Base-by-base conservation (phyloP, 768 basidiomycete genomes). In the Tylopilus sp. region DNA sequence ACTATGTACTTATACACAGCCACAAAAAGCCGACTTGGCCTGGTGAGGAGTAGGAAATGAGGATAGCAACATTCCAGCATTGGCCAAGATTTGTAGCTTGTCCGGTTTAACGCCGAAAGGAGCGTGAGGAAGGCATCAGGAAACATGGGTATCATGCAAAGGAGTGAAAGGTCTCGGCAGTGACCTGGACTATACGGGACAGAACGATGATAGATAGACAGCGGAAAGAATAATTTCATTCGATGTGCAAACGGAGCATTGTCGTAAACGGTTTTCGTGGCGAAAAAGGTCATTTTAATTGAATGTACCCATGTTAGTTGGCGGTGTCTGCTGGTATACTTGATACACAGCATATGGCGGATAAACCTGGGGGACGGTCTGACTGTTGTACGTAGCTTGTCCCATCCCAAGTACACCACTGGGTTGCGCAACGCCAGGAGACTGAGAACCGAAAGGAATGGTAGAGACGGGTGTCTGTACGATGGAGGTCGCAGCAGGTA, bases 281-380 rank as follows among this genome's bases (percentile, higher is more conserved):
- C 53, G 20, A 46, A 48, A 38, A 46, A 25, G n/a, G 30, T 40
- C 12, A 47, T 60, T 64, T 83, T 74, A 85, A 57, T 83, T 83
- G 79, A 84, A 91, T 46, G 85, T 65, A 62, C 88, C 87, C 83
- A 90, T 86, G 52, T 70, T 71, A 69, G 86, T 85, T 57, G 81
- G 80, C 20, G 83, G 80, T 58, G 79, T 83, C 71, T 87, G 85
- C 68, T 86, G 86, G 70, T 91, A 91, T 66, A 86, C 75, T 71
- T 85, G 85, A 65, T 89, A 89, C 86, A 90, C 84, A 33, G 65
- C 51, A 74, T 90, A 91, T 51, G 83, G 78, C 69, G 87, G 83
- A 66, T 90, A 90, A 56, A 86, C 69, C 75, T 51, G 84, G 78
- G 85, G 77, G 41, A 81, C 71, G 52, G 81, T 78, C 56, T 83